Conservation (phyloP, 495 filamentous ascomycete species). For the Thozetella sp. region DNA sequence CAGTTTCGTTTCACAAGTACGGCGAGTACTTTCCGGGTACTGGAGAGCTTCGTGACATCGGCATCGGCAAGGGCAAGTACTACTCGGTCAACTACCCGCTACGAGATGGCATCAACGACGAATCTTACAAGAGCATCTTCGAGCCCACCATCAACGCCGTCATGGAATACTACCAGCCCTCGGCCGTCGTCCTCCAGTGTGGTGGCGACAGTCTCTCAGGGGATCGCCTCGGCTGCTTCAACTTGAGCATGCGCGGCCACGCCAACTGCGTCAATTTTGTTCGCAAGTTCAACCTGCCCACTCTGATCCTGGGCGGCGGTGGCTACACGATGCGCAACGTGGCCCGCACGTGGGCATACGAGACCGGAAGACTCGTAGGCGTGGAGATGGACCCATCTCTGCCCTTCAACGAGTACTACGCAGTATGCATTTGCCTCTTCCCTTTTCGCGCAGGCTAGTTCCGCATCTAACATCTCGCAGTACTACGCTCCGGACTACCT, state of each 20-base stretch:
- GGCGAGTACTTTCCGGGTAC: constrained; percentile 99
- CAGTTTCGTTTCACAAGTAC: constrained; percentile 96
- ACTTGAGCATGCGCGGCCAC: constrained; percentile 95
- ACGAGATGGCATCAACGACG: constrained; percentile 93
- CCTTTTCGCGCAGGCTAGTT: background rate
- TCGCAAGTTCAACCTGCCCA: constrained; percentile 88
- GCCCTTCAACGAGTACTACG: constrained; percentile 99
- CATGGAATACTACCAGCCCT: constrained; percentile 94
- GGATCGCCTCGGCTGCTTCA: constrained; percentile 95
- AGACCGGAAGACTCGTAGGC: constrained; percentile 89
- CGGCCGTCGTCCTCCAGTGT: constrained; percentile 95
- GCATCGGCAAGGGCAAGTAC: constrained; percentile 89
- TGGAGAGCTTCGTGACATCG: constrained; percentile 92
- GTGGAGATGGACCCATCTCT: constrained; percentile 76
- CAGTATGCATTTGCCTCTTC: constrained; percentile 59
- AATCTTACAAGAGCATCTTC: constrained; percentile 91
- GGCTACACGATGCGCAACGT: constrained; percentile 99
- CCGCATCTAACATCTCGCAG: constrained; percentile 48
- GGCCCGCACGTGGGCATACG: constrained; percentile 94
- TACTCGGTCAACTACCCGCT: constrained; percentile 97
- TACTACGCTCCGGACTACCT: constrained; percentile 98
- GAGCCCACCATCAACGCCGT: constrained; percentile 91
- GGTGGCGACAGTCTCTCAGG: constrained; percentile 94
- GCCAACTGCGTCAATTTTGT: constrained; percentile 97
- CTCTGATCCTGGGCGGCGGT: constrained; percentile 89